Percentiles rank a stretch among this genome's conserved stretches.
These are phyloP conservation scores for Fimicolochytrium jonesii DNA, from an alignment of 192 early-diverging fungal genomes.

Conservation along the genomic window DNA sequence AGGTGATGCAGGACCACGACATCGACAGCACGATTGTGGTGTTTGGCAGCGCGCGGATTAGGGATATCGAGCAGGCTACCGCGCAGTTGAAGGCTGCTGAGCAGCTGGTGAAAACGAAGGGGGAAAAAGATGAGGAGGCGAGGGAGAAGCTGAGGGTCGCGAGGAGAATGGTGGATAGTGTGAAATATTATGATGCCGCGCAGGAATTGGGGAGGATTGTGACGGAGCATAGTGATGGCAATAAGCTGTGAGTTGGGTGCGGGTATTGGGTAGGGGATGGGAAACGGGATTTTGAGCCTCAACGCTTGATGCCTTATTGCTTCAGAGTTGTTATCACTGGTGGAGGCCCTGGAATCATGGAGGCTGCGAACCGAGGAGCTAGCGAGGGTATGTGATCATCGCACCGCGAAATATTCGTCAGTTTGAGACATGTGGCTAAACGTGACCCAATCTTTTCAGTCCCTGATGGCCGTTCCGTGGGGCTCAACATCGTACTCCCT, in stretches of 20 bases:
- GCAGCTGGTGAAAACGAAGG: not conserved
- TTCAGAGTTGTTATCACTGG: conserved; percentile 25
- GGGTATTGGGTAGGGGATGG: too few relatives aligned
- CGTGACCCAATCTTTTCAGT: too few relatives aligned
- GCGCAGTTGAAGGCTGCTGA: not conserved
- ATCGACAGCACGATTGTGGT: conserved; percentile 37
- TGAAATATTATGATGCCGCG: conserved; percentile 33
- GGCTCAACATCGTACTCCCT: conserved; percentile 36
- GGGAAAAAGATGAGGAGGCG: not conserved
- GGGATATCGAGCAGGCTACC: not conserved
- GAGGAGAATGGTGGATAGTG: conserved; percentile 7
- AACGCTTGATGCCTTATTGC: not conserved
- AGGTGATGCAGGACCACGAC: conserved; percentile 6
- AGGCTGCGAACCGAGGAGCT: conserved; percentile 29
- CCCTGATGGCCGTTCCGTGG: conserved; percentile 4
- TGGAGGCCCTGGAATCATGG: conserved; percentile 41
- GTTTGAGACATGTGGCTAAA: too few relatives aligned
- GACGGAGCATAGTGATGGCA: conserved; percentile 10
- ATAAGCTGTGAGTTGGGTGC: conserved; percentile 6
- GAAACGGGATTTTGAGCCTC: not conserved
- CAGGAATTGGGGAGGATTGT: conserved; percentile 24
- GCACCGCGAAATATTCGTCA: too few relatives aligned
- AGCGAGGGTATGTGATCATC: too few relatives aligned
- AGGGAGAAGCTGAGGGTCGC: conserved; percentile 3
- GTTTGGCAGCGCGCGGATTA: conserved; percentile 32